A percentile compares a stretch with the other conserved stretches of the same genome.
Evolutionary conservation across 179 eudicot genomes (phyloP).

Genomic region (Silene coronaria): DNA sequence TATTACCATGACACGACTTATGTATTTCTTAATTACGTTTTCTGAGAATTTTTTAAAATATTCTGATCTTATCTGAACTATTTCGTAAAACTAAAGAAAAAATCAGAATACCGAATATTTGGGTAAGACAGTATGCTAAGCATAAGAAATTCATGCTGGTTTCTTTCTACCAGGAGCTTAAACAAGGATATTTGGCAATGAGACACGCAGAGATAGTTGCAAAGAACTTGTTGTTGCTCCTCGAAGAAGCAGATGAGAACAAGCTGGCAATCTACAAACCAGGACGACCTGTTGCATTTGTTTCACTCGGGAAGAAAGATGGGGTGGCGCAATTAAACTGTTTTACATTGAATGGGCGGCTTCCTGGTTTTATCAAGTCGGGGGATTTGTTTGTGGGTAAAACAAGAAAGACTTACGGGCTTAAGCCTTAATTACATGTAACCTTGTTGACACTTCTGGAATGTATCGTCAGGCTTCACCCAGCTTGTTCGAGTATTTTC

Average conservation of each 20-base stretch:
- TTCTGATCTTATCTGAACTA: background rate
- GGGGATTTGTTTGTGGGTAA: slow-evolving; percentile 57
- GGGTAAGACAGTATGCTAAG: background rate
- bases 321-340: slow-evolving; percentile 43
- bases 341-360: slow-evolving; percentile 36
- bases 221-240: slow-evolving; percentile 46
- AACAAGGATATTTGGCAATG: slow-evolving; percentile 54
- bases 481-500: too few relatives aligned
- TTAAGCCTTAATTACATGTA: slow-evolving; percentile 17
- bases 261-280: slow-evolving; percentile 39
- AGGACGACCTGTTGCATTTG: slow-evolving; percentile 42
- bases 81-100: background rate
- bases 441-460: background rate
- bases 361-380: slow-evolving; percentile 63
- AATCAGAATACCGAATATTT: background rate
- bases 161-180: slow-evolving; percentile 7
- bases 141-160: background rate
- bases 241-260: slow-evolving; percentile 32
- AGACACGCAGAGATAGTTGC: slow-evolving; percentile 42
- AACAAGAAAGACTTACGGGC: slow-evolving; percentile 53
- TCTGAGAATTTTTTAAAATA: background rate
- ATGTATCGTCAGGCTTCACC: too few relatives aligned
- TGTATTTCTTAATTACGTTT: background rate
- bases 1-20: too few relatives aligned
- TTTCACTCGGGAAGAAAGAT: slow-evolving; percentile 60